A percentile compares a stretch with the other conserved stretches of the same genome.
Evolutionary conservation across 768 basidiomycete genomes (phyloP).

Genomic region (Calvatia gigantea): DNA sequence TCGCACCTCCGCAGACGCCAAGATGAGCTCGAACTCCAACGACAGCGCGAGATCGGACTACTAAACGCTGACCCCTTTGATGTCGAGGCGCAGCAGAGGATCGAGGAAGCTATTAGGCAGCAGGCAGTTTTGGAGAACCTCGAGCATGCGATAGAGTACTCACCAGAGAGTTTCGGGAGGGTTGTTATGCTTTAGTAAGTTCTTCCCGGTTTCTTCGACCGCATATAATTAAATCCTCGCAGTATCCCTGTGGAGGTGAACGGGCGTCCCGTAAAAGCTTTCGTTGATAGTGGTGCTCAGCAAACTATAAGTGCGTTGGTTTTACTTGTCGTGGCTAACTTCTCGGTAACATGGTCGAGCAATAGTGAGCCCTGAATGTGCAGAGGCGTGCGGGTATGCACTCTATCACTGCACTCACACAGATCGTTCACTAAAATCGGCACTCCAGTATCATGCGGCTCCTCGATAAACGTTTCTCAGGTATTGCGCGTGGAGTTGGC

Average conservation of each 20-base stretch:
- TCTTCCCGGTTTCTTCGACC: background rate
- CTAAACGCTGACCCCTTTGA: slow-evolving; percentile 90
- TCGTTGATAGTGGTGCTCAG: slow-evolving; percentile 98
- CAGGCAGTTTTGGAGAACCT: slow-evolving; percentile 90
- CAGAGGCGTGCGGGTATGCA: slow-evolving; percentile 83
- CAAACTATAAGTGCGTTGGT: slow-evolving; percentile 82
- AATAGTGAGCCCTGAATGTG: slow-evolving; percentile 87
- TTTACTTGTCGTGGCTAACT: background rate
- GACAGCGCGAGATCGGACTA: slow-evolving; percentile 56
- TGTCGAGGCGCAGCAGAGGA: slow-evolving; percentile 86
- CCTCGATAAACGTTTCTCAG: slow-evolving; percentile 80
- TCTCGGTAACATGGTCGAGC: background rate
- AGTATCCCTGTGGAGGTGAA: slow-evolving; percentile 95
- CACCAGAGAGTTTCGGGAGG: slow-evolving; percentile 88
- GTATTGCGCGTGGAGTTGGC: slow-evolving; percentile 91
- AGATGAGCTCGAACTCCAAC: slow-evolving; percentile 46
- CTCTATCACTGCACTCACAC: background rate
- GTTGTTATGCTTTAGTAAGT: slow-evolving; percentile 97
- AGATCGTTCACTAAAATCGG: background rate
- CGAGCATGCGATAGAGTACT: slow-evolving; percentile 91
- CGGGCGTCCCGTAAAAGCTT: slow-evolving; percentile 85
- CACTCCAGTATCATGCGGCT: slow-evolving; percentile 82
- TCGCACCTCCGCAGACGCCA: slow-evolving; percentile 58
- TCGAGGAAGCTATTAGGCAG: slow-evolving; percentile 90
- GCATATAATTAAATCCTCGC: background rate